A percentile compares a stretch with the other conserved stretches of the same genome.
Conservation (phyloP, 2,329 filamentous ascomycete genomes). For the Colletotrichum phormii region DNA sequence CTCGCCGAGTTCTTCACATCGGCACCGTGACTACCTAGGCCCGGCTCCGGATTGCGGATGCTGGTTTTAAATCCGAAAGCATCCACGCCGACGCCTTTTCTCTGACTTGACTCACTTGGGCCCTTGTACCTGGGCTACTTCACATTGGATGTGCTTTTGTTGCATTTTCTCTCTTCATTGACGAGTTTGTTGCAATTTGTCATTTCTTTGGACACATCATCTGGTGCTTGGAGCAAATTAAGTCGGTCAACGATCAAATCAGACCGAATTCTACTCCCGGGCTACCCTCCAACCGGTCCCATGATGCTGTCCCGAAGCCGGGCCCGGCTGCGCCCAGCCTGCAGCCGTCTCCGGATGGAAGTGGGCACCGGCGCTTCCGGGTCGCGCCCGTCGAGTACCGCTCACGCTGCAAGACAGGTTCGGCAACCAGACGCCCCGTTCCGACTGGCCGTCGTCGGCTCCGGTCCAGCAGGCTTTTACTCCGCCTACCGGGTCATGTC, state of each 20-base stretch:
- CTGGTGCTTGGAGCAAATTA: not conserved
- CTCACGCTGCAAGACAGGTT: slow-evolving; percentile 17
- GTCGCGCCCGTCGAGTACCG: slow-evolving; percentile 6
- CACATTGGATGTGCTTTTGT: not conserved
- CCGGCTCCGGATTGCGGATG: not conserved
- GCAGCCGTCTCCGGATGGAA: not conserved
- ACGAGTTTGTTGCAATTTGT: not conserved
- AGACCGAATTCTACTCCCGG: not conserved
- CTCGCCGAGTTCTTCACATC: not conserved
- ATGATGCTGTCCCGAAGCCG: slow-evolving; percentile 19
- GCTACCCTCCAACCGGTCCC: not conserved
- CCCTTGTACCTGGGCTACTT: not conserved
- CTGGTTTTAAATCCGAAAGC: slow-evolving; percentile 13
- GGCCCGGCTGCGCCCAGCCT: not conserved
- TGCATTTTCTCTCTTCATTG: not conserved
- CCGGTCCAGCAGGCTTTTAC: slow-evolving; percentile 96
- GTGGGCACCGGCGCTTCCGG: not conserved
- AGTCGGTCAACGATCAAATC: not conserved
- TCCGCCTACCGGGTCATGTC: slow-evolving; percentile 87
- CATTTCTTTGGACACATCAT: not conserved
- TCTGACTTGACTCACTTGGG: not conserved
- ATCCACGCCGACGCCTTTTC: not conserved
- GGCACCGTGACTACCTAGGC: not conserved
- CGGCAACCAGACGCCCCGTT: slow-evolving; percentile 57
- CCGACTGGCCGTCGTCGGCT: slow-evolving; percentile 89